Conservation (phyloP, 1,284 basidiomycete species). For the Cystobasidiaceae sp. region DNA sequence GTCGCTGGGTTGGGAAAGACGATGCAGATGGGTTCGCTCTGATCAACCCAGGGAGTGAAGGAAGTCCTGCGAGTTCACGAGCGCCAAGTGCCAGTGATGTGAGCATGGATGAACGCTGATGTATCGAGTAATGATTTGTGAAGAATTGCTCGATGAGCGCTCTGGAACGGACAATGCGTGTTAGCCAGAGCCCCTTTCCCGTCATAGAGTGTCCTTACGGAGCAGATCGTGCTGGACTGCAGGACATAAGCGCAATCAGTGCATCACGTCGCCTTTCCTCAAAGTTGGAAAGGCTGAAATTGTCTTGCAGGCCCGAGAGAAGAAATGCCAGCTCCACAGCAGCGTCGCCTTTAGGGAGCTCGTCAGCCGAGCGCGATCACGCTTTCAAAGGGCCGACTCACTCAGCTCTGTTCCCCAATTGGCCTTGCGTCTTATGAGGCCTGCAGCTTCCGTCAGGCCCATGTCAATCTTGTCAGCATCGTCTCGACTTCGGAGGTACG, state of each 20-base stretch:
- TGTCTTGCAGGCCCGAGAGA: conserved; percentile 70
- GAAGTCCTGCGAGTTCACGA: conserved; percentile 70
- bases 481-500: conserved; percentile 46
- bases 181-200: neutral
- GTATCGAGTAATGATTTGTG: conserved; percentile 78
- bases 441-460: conserved; percentile 69
- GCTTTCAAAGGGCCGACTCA: conserved; percentile 45
- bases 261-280: conserved; percentile 69
- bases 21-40: conserved; percentile 37
- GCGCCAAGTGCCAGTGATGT: conserved; percentile 79
- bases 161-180: conserved; percentile 49
- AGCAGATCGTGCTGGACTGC: conserved; percentile 67
- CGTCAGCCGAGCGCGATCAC: neutral
- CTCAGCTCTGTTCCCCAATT: conserved; percentile 79
- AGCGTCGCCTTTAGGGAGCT: conserved; percentile 63
- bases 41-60: conserved; percentile 50
- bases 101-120: conserved; percentile 76
- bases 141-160: conserved; percentile 88
- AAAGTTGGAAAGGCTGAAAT: conserved; percentile 73
- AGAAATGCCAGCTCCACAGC: conserved; percentile 72
- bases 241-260: conserved; percentile 71
- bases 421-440: conserved; percentile 71
- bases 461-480: conserved; percentile 72
- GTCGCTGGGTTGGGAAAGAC: conserved; percentile 68
- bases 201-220: conserved; percentile 57